These are phyloP conservation scores for Eremothecium sinecaudum DNA, from an alignment of 1,139 yeast genomes.

Conservation along the genomic window DNA sequence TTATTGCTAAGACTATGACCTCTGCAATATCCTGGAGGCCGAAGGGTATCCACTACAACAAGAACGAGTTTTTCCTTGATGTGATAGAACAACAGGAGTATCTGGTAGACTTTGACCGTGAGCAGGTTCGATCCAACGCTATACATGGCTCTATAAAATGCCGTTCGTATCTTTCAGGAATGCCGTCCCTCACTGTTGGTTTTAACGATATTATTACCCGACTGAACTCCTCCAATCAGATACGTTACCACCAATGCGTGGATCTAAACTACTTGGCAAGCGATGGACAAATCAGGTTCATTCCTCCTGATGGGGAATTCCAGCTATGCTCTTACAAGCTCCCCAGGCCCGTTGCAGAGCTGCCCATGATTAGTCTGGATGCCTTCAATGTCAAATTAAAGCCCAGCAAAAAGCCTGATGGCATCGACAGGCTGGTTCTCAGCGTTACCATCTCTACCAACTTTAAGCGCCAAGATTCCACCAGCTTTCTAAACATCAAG, in stretches of 20 bases:
- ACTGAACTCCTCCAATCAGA: conserved; percentile 23
- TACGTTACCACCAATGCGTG: conserved; percentile 77
- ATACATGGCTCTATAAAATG: conserved; percentile 58
- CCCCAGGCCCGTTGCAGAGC: conserved; percentile 36
- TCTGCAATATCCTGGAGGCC: conserved; percentile 74
- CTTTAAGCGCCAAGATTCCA: conserved; percentile 55
- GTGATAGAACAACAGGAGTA: conserved; percentile 59
- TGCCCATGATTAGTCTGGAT: conserved; percentile 27
- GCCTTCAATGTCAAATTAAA: conserved; percentile 24
- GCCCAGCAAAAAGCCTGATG: conserved; percentile 15
- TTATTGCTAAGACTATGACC: conserved; percentile 62
- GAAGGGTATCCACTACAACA: conserved; percentile 67
- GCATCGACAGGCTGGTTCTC: conserved; percentile 16
- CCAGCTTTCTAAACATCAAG: conserved; percentile 47
- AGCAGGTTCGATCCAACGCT: conserved; percentile 50
- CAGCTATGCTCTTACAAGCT: conserved; percentile 43
- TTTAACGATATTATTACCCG: conserved; percentile 39
- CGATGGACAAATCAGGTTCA: conserved; percentile 50
- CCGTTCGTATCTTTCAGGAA: conserved; percentile 63
- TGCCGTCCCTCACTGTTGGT: conserved; percentile 64
- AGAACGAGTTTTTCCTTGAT: conserved; percentile 71
- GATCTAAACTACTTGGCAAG: conserved; percentile 42
- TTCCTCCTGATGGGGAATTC: conserved; percentile 76
- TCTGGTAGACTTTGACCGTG: conserved; percentile 47
- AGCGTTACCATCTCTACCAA: conserved; percentile 40